Evolutionary conservation across 768 basidiomycete genomes (phyloP).

Genomic region (Podaxis rugospora): DNA sequence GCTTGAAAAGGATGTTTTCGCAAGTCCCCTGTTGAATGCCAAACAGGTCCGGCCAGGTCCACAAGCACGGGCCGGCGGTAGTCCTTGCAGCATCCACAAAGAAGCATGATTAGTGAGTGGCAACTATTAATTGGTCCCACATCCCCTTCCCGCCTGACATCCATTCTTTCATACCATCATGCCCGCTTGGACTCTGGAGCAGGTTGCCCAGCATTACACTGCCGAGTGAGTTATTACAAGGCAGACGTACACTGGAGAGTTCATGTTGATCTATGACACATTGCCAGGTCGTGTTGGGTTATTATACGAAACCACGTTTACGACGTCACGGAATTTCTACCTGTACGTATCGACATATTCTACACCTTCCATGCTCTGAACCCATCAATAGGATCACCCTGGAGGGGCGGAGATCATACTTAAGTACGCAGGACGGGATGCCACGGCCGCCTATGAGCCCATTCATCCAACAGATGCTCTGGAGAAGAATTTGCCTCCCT

Average conservation of each 20-base stretch:
- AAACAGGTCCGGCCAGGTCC: neutral
- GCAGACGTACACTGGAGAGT: neutral
- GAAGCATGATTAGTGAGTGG: conserved; percentile 4
- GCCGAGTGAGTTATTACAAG: conserved; percentile 31
- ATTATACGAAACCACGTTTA: conserved; percentile 79
- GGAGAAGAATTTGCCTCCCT: conserved; percentile 60
- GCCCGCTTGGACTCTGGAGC: conserved; percentile 44
- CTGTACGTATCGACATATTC: conserved; percentile 32
- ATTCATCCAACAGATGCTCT: conserved; percentile 86
- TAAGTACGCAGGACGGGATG: conserved; percentile 81
- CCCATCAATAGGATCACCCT: conserved; percentile 55
- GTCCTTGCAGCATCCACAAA: neutral
- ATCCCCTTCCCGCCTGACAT: neutral
- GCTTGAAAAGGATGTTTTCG: neutral
- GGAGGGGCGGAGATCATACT: conserved; percentile 82
- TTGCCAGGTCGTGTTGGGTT: conserved; percentile 76
- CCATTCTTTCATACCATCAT: conserved; percentile 24
- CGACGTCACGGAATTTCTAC: conserved; percentile 78
- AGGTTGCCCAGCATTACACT: conserved; percentile 60
- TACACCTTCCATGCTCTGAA: neutral
- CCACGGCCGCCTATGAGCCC: conserved; percentile 70
- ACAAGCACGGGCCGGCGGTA: neutral
- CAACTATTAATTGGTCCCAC: conserved; percentile 1
- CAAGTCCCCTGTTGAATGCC: neutral
- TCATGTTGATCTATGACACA: conserved; percentile 9